Conservation (phyloP, 495 filamentous ascomycete species). For the Penicillium lividum region DNA sequence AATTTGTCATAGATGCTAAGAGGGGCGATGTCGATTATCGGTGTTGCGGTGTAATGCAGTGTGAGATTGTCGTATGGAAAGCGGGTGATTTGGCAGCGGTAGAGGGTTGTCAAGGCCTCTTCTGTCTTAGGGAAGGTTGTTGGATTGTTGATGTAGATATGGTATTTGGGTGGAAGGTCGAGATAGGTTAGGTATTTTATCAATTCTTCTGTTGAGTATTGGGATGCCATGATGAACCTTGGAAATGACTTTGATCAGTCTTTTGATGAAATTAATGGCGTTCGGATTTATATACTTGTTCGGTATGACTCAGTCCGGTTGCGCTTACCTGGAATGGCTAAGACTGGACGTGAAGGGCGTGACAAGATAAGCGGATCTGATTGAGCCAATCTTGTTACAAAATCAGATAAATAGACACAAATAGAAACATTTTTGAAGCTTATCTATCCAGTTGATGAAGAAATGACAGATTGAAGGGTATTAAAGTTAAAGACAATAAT, state of each 20-base stretch:
- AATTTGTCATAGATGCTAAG: conserved; percentile 65
- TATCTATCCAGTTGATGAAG: neutral
- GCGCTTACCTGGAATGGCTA: too few relatives aligned
- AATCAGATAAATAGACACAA: too few relatives aligned
- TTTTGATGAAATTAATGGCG: too few relatives aligned
- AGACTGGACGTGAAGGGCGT: too few relatives aligned
- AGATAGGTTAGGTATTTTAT: conserved; percentile 26
- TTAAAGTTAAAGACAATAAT: neutral
- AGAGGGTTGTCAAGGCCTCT: conserved; percentile 26
- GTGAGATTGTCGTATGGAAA: conserved; percentile 73
- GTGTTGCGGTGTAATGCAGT: conserved; percentile 55
- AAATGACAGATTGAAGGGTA: neutral
- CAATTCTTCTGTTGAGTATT: conserved; percentile 25
- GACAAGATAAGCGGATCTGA: too few relatives aligned
- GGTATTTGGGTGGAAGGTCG: conserved; percentile 24
- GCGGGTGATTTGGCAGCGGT: conserved; percentile 51
- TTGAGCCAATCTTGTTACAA: too few relatives aligned
- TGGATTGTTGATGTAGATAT: conserved; percentile 18
- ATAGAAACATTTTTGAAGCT: too few relatives aligned
- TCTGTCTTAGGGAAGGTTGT: conserved; percentile 27
- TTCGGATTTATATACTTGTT: too few relatives aligned
- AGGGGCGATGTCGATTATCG: conserved; percentile 55
- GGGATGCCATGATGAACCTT: conserved; percentile 13
- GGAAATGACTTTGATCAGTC: too few relatives aligned
- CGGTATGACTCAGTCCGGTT: too few relatives aligned